These are phyloP conservation scores for Phialophora expanda DNA, from an alignment of 2,329 filamentous ascomycete species.

Conservation along the genomic window DNA sequence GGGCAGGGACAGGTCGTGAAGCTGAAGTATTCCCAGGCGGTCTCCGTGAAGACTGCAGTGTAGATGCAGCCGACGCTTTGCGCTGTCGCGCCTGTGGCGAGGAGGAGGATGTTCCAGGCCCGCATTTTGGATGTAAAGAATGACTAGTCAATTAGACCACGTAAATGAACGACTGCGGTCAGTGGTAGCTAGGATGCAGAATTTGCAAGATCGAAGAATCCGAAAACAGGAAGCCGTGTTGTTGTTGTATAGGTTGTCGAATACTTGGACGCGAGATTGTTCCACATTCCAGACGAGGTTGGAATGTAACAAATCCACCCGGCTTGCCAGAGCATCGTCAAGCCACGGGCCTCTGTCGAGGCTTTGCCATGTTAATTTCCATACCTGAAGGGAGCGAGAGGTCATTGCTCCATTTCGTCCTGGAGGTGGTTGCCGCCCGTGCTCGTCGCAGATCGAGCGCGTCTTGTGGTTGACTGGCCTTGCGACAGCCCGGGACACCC, in stretches of 20 bases:
- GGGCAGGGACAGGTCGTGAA: conserved; percentile 31
- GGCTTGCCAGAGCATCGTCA: not conserved
- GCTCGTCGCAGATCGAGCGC: not conserved
- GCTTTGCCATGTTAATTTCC: not conserved
- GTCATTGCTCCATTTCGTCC: not conserved
- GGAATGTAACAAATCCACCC: not conserved
- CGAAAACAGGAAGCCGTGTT: conserved; percentile 9
- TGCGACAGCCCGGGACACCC: not conserved
- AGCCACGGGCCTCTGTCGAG: not conserved
- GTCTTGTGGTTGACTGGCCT: not conserved
- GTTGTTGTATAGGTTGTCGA: conserved; percentile 21
- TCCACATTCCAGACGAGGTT: conserved; percentile 14
- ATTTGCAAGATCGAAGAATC: not conserved
- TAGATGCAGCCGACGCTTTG: conserved; percentile 29
- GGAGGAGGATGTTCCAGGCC: conserved; percentile 11
- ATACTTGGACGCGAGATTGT: conserved; percentile 11
- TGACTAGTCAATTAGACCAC: conserved; percentile 1
- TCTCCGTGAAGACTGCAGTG: conserved; percentile 28
- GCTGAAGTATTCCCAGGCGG: conserved; percentile 20
- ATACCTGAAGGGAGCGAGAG: not conserved
- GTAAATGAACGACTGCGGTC: conserved; percentile 31
- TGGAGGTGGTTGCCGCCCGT: not conserved
- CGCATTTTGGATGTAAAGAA: conserved; percentile 20
- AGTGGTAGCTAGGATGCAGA: conserved; percentile 5
- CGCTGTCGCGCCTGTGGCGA: conserved; percentile 22